Percentiles rank a stretch among this genome's conserved stretches.
Conservation (phyloP, 345 rosid genomes). For the Balakata baccata region DNA sequence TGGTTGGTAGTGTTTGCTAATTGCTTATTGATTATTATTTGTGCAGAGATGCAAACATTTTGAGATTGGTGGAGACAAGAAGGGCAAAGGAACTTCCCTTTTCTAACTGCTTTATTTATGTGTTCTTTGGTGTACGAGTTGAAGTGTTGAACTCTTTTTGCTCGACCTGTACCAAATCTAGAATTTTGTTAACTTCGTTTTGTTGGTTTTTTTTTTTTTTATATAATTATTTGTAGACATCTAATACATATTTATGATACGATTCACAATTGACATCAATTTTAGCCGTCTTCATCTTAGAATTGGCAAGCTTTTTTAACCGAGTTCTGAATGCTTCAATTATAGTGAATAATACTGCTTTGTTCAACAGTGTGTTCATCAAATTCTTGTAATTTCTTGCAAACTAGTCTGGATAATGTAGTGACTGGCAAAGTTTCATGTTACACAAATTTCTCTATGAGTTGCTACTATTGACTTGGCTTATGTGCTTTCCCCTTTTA, state of each 20-base stretch:
- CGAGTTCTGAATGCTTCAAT: background rate
- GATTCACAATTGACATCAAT: background rate
- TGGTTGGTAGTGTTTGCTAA: too few relatives aligned
- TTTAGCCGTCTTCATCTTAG: background rate
- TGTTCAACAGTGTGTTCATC: background rate
- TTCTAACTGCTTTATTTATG: constrained; percentile 7
- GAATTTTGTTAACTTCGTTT: too few relatives aligned
- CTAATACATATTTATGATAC: too few relatives aligned
- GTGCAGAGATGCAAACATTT: constrained; percentile 13
- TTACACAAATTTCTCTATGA: too few relatives aligned
- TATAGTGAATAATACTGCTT: background rate
- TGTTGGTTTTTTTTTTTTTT: too few relatives aligned
- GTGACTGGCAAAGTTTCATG: too few relatives aligned
- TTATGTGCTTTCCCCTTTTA: too few relatives aligned
- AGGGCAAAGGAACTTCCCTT: constrained; percentile 18
- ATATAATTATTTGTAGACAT: background rate
- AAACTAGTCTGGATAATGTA: background rate
- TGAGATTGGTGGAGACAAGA: constrained; percentile 21
- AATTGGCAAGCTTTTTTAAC: background rate
- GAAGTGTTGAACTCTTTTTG: background rate
- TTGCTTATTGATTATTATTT: background rate
- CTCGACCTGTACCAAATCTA: background rate
- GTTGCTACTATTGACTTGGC: too few relatives aligned
- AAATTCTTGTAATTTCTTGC: background rate
- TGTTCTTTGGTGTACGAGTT: background rate